phyloP scores from a whole-genome alignment of 768 basidiomycete genomes.

The Polyporus arcularius region DNA sequence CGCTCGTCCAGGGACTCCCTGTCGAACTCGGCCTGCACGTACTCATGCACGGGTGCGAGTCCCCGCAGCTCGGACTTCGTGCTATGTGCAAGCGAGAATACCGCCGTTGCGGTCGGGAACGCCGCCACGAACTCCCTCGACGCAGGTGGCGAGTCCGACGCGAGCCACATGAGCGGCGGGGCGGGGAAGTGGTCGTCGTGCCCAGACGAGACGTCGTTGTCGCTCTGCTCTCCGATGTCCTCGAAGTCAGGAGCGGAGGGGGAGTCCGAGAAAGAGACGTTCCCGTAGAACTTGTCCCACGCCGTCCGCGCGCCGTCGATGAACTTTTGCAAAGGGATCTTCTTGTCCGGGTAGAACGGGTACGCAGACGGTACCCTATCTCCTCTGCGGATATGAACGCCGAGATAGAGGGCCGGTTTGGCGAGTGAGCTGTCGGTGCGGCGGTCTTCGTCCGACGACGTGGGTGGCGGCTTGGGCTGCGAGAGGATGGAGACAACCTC shows the following conservation, averaged over 20 bases:
- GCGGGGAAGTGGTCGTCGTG: constrained; percentile 25
- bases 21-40: constrained; percentile 55
- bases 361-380: constrained; percentile 39
- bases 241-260: neutral
- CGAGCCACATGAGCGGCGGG: constrained; percentile 51
- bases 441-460: neutral
- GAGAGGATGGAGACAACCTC: constrained; percentile 37
- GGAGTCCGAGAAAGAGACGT: neutral
- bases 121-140: constrained; percentile 43
- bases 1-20: constrained; percentile 41
- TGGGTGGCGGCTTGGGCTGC: neutral
- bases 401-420: constrained; percentile 42
- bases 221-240: neutral
- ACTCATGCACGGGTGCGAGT: constrained; percentile 53
- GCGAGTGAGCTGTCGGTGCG: neutral
- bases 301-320: constrained; percentile 42
- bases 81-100: constrained; percentile 50
- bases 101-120: constrained; percentile 36
- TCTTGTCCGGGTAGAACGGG: constrained; percentile 23
- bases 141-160: constrained; percentile 57
- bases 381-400: constrained; percentile 66
- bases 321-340: constrained; percentile 52
- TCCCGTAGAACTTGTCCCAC: constrained; percentile 42
- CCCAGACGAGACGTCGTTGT: constrained; percentile 4
- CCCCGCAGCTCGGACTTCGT: constrained; percentile 42